Base-by-base conservation (phyloP, 306 rosid species). In the Cyamopsis tetragonoloba region DNA sequence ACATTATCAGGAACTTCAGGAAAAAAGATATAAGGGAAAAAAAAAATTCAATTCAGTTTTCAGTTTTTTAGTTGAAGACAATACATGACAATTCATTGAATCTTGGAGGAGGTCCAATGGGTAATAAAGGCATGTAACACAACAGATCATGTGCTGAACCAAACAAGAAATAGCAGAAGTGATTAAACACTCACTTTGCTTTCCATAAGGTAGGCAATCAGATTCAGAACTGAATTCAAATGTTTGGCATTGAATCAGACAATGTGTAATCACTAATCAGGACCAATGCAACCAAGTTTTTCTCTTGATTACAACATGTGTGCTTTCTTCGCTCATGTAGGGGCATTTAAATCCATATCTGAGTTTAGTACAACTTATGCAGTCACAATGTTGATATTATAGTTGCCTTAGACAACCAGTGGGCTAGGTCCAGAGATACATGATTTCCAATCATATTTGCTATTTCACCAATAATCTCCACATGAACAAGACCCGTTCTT, bases 401-500 rank as follows among this genome's bases (percentile, higher is more conserved):
- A 31, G 22, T 13, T 48, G 14, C 26, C 35, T 41, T 14, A 2
- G 38, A 50, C 48, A 41, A 12, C 43, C 58, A 7, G n/a, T 35
- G 24, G 13, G 49, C 27, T 50, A 27, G 66, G 58, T 17, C 4
- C 30, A 42, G 10, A 22, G 30, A 35, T 35, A 47, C 37, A 27
- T 10, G 15, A 62, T 51, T 65, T 43, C 28, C 12, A 11, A 6
- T 55, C 19, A 8, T 15, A 37, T 30, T 50, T 57, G 23, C 38
- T 49, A 42, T 38, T 62, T 84, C 82, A 87, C 92, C 92, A 84
- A 73, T 77, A 84, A 82, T 84, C 89, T 53, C 89, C 89, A 34
- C 92, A 84, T 0, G 92, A 84, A 66, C 92, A 87, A 59, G 31
- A 62, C 26, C 92, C 92, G 17, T 79, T 80, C 57, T 62, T 83